A percentile compares a stretch with the other conserved stretches of the same genome.
Evolutionary conservation across 495 filamentous ascomycete species (phyloP).

Genomic region (Penicillium desertorum): DNA sequence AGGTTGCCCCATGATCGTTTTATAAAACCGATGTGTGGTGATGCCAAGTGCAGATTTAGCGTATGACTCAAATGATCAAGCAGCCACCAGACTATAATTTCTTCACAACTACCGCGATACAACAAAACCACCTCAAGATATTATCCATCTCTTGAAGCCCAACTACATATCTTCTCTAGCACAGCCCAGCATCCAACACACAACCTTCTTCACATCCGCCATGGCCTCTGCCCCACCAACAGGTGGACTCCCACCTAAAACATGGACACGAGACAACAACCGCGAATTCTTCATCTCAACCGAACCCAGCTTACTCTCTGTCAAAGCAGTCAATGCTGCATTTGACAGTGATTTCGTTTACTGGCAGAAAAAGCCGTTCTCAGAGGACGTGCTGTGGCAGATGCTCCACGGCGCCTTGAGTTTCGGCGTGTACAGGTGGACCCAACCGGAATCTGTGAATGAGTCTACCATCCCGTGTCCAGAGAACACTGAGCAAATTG

Average conservation of each 20-base stretch:
- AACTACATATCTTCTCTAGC: not conserved
- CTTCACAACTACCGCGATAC: not conserved
- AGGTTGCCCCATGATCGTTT: not conserved
- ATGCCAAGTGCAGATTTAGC: not conserved
- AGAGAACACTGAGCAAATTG: slow-evolving; percentile 45
- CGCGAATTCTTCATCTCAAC: slow-evolving; percentile 52
- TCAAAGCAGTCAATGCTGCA: slow-evolving; percentile 52
- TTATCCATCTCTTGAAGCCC: not conserved
- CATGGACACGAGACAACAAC: slow-evolving; percentile 23
- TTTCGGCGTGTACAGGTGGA: slow-evolving; percentile 51
- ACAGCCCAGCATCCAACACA: not conserved
- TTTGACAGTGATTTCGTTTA: slow-evolving; percentile 53
- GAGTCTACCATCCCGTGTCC: not conserved
- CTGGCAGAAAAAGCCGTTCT: slow-evolving; percentile 48
- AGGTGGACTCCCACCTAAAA: slow-evolving; percentile 17
- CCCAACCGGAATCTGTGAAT: slow-evolving; percentile 6
- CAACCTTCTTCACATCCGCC: not conserved
- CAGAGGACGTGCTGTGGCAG: slow-evolving; percentile 41
- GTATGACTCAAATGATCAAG: not conserved
- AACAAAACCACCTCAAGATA: not conserved
- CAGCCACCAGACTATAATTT: not conserved
- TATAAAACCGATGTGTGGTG: not conserved
- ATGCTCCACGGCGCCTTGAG: slow-evolving; percentile 54
- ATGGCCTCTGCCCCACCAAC: slow-evolving; percentile 27
- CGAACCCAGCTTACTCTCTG: slow-evolving; percentile 47